These are phyloP conservation scores for Botrytis hyacinthi DNA, from an alignment of 2,329 filamentous ascomycete species.

Conservation along the genomic window DNA sequence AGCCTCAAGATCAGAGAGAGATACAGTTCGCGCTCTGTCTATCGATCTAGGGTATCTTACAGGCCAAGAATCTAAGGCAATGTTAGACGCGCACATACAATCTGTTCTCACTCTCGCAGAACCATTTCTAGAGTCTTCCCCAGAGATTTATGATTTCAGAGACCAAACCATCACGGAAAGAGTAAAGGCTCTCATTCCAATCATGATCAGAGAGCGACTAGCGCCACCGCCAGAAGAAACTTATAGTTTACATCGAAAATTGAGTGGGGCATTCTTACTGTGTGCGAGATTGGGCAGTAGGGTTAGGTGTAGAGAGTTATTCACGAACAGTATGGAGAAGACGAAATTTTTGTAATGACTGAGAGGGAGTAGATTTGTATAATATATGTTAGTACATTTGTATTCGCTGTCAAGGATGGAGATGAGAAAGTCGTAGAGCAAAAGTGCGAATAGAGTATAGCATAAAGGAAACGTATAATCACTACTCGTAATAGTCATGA, in stretches of 20 bases:
- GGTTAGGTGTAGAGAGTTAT: conserved; percentile 79
- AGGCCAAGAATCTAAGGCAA: conserved; percentile 77
- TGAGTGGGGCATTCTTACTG: conserved; percentile 91
- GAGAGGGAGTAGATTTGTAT: not conserved
- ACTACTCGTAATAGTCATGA: not conserved
- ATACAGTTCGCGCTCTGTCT: conserved; percentile 64
- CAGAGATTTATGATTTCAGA: conserved; percentile 85
- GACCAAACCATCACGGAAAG: conserved; percentile 96
- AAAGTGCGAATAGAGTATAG: not conserved
- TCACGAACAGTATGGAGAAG: conserved; percentile 48
- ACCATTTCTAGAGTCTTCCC: conserved; percentile 75
- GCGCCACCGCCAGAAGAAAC: conserved; percentile 95
- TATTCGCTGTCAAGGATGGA: too few species aligned
- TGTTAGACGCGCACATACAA: conserved; percentile 88
- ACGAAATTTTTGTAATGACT: conserved; percentile 26
- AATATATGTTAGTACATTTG: not conserved
- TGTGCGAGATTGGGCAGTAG: conserved; percentile 83
- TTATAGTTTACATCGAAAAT: conserved; percentile 89
- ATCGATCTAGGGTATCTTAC: conserved; percentile 86
- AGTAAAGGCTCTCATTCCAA: conserved; percentile 80
- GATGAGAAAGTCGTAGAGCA: not conserved
- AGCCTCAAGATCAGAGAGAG: conserved; percentile 68
- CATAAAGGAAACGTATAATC: not conserved
- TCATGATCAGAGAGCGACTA: conserved; percentile 88
- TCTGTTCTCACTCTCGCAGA: conserved; percentile 89